phyloP scores from a whole-genome alignment of 129 eudicot genomes.

The Helianthus annuus region HanXRQr2.0-SUNRISE NC_035446.2:128829471-128829970 shows the following conservation, averaged over 20 bases:
- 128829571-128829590: conserved; percentile 73
- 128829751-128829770: conserved; percentile 31
- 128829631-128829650: conserved; percentile 87
- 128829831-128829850: conserved; percentile 53
- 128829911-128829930: not conserved
- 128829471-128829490: conserved; percentile 82
- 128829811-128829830: conserved; percentile 31
- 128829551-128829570: conserved; percentile 80
- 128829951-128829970: conserved; percentile 12
- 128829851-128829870: not conserved
- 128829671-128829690: conserved; percentile 92
- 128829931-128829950: conserved; percentile 10
- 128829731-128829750: conserved; percentile 19
- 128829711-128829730: conserved; percentile 32
- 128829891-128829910: not conserved
- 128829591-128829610: conserved; percentile 68
- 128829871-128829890: not conserved
- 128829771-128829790: conserved; percentile 46
- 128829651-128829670: conserved; percentile 84
- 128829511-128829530: conserved; percentile 83
- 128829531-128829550: conserved; percentile 72
- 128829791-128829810: conserved; percentile 13
- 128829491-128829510: conserved; percentile 88
- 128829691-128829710: conserved; percentile 85
- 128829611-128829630: conserved; percentile 89